phyloP scores from a whole-genome alignment of 345 rosid genomes.

The Salix suchowensis region DNA sequence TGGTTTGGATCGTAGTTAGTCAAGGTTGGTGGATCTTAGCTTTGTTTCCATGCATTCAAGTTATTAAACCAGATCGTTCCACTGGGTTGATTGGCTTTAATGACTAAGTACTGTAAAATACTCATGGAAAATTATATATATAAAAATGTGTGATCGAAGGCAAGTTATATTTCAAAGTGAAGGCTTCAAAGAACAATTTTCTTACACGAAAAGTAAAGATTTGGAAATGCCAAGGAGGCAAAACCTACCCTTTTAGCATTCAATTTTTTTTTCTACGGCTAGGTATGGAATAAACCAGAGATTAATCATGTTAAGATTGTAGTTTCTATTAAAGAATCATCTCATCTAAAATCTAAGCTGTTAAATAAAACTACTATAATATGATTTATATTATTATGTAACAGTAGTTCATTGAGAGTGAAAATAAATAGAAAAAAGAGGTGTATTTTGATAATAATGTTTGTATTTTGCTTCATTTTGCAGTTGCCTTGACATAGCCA shows the following conservation, averaged over 20 bases:
- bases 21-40: slow-evolving; percentile 11
- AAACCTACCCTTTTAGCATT: background rate
- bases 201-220: background rate
- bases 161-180: background rate
- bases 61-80: no score
- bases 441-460: background rate
- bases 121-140: background rate
- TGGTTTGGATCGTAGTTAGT: background rate
- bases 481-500: background rate
- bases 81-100: no score
- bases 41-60: slow-evolving; percentile 1
- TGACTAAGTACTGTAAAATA: background rate
- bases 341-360: no score
- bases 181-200: background rate
- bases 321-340: background rate
- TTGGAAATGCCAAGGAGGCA: background rate
- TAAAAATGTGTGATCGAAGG: background rate
- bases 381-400: no score
- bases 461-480: background rate
- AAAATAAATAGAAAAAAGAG: background rate
- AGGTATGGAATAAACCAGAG: background rate
- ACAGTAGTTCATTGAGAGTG: background rate
- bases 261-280: background rate
- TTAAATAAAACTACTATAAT: no score
- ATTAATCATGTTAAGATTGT: background rate